These are phyloP conservation scores for Hygrocybe coccinea DNA, from an alignment of 768 basidiomycete species.

Conservation along the genomic window DNA sequence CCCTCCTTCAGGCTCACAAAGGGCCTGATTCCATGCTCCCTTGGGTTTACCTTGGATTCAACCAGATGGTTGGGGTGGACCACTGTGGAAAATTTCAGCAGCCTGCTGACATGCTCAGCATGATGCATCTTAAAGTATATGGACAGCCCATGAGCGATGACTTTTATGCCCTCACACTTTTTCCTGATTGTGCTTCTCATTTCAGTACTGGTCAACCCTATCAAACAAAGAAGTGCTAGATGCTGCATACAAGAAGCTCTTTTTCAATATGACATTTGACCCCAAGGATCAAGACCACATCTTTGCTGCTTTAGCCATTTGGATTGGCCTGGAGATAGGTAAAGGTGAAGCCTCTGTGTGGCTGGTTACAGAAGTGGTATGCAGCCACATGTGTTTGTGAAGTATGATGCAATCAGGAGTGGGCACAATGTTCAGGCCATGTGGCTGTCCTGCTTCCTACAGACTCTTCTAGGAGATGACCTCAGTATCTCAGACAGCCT, in stretches of 20 bases:
- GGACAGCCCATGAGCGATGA: constrained; percentile 2
- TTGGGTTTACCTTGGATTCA: constrained; percentile 5
- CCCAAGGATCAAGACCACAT: background rate
- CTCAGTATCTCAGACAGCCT: no score
- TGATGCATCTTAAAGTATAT: constrained; percentile 5
- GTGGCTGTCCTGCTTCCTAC: no score
- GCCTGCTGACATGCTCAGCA: background rate
- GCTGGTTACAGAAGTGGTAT: background rate
- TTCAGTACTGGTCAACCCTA: background rate
- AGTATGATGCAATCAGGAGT: background rate
- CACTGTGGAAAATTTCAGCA: background rate
- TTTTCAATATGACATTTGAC: background rate
- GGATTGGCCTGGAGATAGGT: background rate
- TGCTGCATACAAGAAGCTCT: background rate
- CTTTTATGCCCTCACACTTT: background rate
- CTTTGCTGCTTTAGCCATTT: background rate
- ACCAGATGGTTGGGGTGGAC: background rate
- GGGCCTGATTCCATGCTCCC: background rate
- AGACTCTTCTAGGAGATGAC: no score
- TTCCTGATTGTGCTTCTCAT: background rate
- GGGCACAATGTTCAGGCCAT: background rate
- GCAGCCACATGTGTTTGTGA: constrained; percentile 5
- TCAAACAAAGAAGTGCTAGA: background rate
- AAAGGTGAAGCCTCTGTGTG: background rate
- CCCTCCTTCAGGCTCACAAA: background rate